Percentiles rank a stretch among this genome's conserved stretches.
Conservation (phyloP, 176 grass and related monocot genomes). For the Pharus latifolius region DNA sequence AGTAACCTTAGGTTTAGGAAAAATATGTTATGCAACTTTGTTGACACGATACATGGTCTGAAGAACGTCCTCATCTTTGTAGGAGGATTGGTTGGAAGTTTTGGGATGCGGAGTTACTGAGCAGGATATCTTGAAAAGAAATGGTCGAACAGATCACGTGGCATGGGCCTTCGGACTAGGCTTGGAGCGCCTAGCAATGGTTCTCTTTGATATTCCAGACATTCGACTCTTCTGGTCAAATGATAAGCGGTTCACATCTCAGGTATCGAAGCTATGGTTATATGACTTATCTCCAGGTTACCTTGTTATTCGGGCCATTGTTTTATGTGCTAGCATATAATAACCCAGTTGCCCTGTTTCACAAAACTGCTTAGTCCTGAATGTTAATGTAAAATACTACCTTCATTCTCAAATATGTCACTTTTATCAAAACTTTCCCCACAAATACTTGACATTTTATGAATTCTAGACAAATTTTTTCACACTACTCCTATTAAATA, state of each 20-base stretch:
- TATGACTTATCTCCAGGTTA: constrained; percentile 10
- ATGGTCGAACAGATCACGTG: constrained; percentile 67
- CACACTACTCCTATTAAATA: no score
- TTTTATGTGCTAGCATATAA: not conserved
- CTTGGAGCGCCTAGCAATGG: constrained; percentile 83
- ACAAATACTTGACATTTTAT: no score
- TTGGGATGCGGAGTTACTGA: constrained; percentile 95
- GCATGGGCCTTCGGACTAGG: constrained; percentile 96
- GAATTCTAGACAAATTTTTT: no score
- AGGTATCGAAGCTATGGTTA: constrained; percentile 34
- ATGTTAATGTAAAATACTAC: not conserved
- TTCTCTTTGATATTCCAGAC: constrained; percentile 84
- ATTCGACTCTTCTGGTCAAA: constrained; percentile 86
- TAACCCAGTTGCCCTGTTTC: not conserved
- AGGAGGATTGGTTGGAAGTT: constrained; percentile 98
- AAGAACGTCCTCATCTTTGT: not conserved
- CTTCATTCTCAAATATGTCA: no score
- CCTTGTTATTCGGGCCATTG: not conserved
- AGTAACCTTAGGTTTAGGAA: not conserved
- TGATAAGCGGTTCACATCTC: constrained; percentile 82
- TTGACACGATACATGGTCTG: not conserved
- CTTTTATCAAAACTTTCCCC: no score
- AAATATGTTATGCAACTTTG: constrained; percentile 2
- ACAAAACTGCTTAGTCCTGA: not conserved
- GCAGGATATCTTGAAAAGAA: constrained; percentile 74